These are phyloP conservation scores for Hypoxylon subgilvum DNA, from an alignment of 495 filamentous ascomycete species.

Conservation along the genomic window DNA sequence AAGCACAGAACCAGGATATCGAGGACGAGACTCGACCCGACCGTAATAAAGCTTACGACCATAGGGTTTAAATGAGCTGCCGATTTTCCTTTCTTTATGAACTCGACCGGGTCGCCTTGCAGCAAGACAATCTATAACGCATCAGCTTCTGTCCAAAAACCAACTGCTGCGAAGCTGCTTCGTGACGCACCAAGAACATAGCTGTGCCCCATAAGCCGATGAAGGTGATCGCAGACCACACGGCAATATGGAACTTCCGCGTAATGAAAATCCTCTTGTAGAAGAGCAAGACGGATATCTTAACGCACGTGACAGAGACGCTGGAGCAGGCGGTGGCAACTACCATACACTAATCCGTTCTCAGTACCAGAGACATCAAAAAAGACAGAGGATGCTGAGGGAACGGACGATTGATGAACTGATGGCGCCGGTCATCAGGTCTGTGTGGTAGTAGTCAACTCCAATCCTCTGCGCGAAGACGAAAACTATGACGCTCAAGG, in stretches of 20 bases:
- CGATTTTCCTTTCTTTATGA: too few relatives aligned
- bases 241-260: background rate
- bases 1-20: conserved; percentile 30
- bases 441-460: background rate
- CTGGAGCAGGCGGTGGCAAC: background rate
- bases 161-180: background rate
- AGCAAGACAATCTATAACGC: too few relatives aligned
- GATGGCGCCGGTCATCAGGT: background rate
- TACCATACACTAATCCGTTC: background rate
- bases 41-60: background rate
- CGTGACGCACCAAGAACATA: conserved; percentile 8
- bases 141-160: too few relatives aligned
- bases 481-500: background rate
- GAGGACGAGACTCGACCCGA: conserved; percentile 15
- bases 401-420: too few relatives aligned
- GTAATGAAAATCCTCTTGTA: conserved; percentile 28
- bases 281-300: conserved; percentile 20
- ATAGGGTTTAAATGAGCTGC: background rate
- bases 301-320: conserved; percentile 11
- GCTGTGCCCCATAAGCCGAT: conserved; percentile 8
- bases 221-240: conserved; percentile 12
- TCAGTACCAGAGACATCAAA: background rate
- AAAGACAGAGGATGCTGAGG: background rate
- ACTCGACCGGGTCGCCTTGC: too few relatives aligned
- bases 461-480: background rate